phyloP scores from a whole-genome alignment of 306 rosid genomes.

The Trichosanthes cucumerina region DNA sequence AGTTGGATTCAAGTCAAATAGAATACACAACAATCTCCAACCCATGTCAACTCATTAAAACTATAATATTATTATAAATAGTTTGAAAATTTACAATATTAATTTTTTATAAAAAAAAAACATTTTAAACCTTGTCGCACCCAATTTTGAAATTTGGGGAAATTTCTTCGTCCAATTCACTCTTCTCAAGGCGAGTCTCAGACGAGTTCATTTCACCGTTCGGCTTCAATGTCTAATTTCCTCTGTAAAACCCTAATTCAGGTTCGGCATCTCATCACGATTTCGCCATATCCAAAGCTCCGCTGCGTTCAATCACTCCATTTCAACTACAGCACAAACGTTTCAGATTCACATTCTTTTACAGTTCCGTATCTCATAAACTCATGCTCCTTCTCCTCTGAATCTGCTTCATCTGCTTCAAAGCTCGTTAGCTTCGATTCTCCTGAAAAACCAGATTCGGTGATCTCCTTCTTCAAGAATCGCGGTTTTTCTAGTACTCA shows the following conservation, averaged over 20 bases:
- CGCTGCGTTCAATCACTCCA: neutral
- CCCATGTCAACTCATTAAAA: too few species aligned
- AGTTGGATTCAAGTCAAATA: too few species aligned
- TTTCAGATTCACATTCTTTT: neutral
- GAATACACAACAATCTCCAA: too few species aligned
- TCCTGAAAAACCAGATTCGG: slow-evolving; percentile 5
- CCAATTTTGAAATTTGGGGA: neutral
- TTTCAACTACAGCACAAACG: neutral
- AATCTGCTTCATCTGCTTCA: slow-evolving; percentile 7
- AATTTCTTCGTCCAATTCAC: neutral
- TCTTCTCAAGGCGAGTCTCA: too few species aligned
- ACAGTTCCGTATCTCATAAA: slow-evolving; percentile 18
- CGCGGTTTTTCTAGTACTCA: slow-evolving; percentile 15
- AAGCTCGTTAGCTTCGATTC: slow-evolving; percentile 7
- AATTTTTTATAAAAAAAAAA: too few species aligned
- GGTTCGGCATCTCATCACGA: neutral
- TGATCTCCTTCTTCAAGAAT: slow-evolving; percentile 15
- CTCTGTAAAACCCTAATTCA: slow-evolving; percentile 3
- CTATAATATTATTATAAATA: too few species aligned
- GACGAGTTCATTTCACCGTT: neutral
- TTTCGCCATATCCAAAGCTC: neutral
- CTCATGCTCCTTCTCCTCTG: slow-evolving; percentile 19
- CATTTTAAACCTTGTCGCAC: too few species aligned
- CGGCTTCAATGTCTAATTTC: neutral
- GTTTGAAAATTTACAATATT: too few species aligned